Conservation (phyloP, 768 basidiomycete genomes). For the Russula brevipes region DNA sequence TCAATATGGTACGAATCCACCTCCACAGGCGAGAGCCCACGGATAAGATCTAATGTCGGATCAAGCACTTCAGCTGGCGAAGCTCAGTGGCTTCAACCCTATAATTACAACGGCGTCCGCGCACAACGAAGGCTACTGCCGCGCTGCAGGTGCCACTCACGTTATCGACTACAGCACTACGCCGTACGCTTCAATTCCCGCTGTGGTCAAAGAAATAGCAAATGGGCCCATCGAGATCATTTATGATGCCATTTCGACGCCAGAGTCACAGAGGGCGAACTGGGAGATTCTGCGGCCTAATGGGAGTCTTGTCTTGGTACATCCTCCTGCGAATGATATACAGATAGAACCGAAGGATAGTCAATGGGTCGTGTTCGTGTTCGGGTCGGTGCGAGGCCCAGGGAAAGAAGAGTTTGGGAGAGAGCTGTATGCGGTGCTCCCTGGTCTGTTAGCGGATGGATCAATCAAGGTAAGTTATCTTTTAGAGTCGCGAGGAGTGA, state of each 20-base stretch:
- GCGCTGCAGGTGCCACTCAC: constrained; percentile 21
- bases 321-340: neutral
- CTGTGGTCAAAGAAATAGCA: constrained; percentile 20
- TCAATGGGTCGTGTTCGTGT: neutral
- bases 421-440: neutral
- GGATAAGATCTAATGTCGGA: neutral
- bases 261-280: constrained; percentile 16
- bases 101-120: constrained; percentile 24
- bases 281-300: constrained; percentile 22
- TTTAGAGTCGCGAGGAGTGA: neutral
- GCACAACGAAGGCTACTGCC: constrained; percentile 12
- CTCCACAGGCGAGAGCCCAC: neutral
- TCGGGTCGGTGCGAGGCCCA: neutral
- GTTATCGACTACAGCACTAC: constrained; percentile 23
- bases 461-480: constrained; percentile 14
- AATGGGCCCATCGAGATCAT: constrained; percentile 13
- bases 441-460: neutral
- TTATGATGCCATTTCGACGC: constrained; percentile 23
- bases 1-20: constrained; percentile 39
- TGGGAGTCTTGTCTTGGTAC: constrained; percentile 13
- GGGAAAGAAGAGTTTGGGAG: neutral
- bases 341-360: neutral
- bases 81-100: constrained; percentile 24
- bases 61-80: constrained; percentile 21
- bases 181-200: constrained; percentile 10